phyloP scores from a whole-genome alignment of 1,284 basidiomycete species.

The Neolentinus lepideus region DNA sequence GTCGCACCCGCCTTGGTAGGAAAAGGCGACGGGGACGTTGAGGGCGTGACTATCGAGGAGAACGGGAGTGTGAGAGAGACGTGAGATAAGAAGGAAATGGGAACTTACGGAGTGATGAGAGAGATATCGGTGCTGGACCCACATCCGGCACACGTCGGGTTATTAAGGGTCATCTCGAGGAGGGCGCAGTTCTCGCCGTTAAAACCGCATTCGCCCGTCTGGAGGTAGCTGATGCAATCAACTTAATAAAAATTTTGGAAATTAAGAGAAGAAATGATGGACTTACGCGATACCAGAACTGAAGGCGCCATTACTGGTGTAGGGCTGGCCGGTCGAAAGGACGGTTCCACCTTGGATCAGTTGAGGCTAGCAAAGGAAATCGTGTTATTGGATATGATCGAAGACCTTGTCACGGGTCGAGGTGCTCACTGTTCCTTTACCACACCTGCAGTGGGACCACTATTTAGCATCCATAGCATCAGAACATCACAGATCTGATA shows the following conservation, averaged over 20 bases:
- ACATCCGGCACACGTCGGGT: conserved; percentile 29
- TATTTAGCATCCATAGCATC: not conserved
- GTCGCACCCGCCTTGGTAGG: conserved; percentile 23
- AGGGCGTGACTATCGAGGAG: conserved; percentile 22
- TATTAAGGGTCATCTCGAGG: conserved; percentile 35
- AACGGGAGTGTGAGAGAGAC: not conserved
- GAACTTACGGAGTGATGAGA: conserved; percentile 33
- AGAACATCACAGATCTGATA: conserved; percentile 3
- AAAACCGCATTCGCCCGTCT: conserved; percentile 24
- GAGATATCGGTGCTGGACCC: conserved; percentile 38
- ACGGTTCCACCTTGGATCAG: conserved; percentile 23
- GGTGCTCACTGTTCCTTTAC: conserved; percentile 26
- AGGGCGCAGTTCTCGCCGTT: conserved; percentile 38
- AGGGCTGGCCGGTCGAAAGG: conserved; percentile 26
- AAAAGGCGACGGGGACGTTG: conserved; percentile 23
- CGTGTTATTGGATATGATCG: conserved; percentile 1
- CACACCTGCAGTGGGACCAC: conserved; percentile 21
- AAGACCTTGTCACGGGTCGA: not conserved
- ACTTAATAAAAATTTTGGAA: not conserved
- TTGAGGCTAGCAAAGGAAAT: conserved; percentile 18
- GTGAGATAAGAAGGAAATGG: not conserved
- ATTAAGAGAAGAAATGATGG: not conserved
- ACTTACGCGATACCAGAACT: conserved; percentile 26
- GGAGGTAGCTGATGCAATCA: conserved; percentile 17
- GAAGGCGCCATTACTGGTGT: conserved; percentile 21